Base-by-base conservation (phyloP, 495 filamentous ascomycete species). In the Pseudomonodictys pantanalensis region DNA sequence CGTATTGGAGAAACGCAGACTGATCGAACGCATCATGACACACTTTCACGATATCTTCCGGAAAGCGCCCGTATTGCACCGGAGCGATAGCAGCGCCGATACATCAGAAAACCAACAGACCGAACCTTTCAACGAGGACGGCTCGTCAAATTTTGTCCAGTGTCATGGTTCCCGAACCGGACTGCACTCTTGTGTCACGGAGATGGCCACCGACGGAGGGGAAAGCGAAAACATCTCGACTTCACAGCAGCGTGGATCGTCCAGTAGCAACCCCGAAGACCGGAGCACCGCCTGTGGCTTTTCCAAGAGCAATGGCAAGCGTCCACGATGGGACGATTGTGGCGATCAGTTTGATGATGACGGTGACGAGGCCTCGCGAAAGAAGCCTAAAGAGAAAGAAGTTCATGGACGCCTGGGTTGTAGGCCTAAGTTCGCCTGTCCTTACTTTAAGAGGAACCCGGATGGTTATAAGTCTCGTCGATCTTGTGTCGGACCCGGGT, bases 381-480 rank as follows among this genome's bases (percentile, higher is more conserved):
- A 35, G 32, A 7, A 15, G 32, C 8, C 32, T 35, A 35, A 35
- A 15, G n/a, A n/a, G n/a, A n/a, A 35, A 7, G 8, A 35, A 7
- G 7, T 35, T 35, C 32, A 35, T 35, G 32, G 32, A 35, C 8
- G 15, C 32, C 15, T 15, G 32, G 2, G 12, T 11, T 25, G n/a
- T 2, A 26, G 20, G 5, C 24, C 26, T 38, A 57, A 38, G 29
- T 39, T 57, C 35, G 54, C 54, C 3, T 57, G 54, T 49, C 54
- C 54, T 20, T 57, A 57, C 30, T 57, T 48, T 39, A 47, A 57
- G 30, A 25, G 43, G 11, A 49, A 49, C 41, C 44, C 54, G 17
- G 28, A 32, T 15, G 35, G 35, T n/a, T 57, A 57, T 39, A 28
- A 22, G 9, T 28, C 17, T n/a, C 18, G 44, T 0, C 9, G 42